phyloP scores from a whole-genome alignment of 768 basidiomycete species.

The Termitomyces sp. region DNA sequence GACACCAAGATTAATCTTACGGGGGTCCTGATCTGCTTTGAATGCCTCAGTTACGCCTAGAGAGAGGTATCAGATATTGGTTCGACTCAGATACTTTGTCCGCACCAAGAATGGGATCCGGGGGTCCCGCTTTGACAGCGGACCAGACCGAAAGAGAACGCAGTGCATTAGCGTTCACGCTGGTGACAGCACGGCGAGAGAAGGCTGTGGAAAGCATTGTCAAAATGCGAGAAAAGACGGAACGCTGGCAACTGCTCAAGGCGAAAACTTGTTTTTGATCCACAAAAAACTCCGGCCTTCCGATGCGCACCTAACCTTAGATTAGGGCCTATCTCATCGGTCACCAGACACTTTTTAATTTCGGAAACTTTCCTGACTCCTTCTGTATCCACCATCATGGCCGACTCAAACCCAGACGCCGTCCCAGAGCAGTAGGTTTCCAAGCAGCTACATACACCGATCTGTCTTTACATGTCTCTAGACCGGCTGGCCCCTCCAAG shows the following conservation, averaged over 20 bases:
- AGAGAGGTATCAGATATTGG: conserved; percentile 7
- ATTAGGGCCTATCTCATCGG: conserved; percentile 13
- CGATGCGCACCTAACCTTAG: conserved; percentile 14
- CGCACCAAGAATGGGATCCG: conserved; percentile 87
- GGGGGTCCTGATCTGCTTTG: conserved; percentile 88
- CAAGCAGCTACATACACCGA: not conserved
- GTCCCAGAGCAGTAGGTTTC: conserved; percentile 8
- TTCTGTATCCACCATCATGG: conserved; percentile 10
- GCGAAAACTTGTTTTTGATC: not conserved
- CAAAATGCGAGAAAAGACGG: conserved; percentile 17
- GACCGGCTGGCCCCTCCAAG: conserved; percentile 61
- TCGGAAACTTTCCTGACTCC: not conserved
- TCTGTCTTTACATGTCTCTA: not conserved
- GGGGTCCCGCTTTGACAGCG: conserved; percentile 79
- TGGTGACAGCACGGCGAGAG: conserved; percentile 43
- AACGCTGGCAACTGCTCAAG: conserved; percentile 12
- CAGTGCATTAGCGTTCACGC: conserved; percentile 27
- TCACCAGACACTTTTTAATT: not conserved
- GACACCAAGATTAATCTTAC: conserved; percentile 97
- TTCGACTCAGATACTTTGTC: conserved; percentile 5
- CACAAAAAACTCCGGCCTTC: not conserved
- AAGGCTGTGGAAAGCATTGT: conserved; percentile 44
- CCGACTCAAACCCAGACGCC: conserved; percentile 1
- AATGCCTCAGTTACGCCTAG: conserved; percentile 92
- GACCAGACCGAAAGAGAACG: conserved; percentile 72